A percentile compares a stretch with the other conserved stretches of the same genome.
These are phyloP conservation scores for Smithsoniella earleae DNA, from an alignment of 163 green algal genomes.

Conservation along the genomic window DNA sequence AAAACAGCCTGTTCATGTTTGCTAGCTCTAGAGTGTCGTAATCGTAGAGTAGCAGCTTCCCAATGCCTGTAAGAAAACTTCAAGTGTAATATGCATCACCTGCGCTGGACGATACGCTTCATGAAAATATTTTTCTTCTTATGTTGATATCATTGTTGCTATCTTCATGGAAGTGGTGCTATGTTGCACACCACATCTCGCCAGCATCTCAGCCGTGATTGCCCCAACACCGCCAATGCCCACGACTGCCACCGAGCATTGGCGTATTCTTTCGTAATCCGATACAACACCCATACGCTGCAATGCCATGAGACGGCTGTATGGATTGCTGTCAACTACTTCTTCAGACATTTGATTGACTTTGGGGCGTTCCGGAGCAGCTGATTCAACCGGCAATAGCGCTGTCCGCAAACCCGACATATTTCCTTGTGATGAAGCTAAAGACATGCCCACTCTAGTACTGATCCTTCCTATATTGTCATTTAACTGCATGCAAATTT, in stretches of 20 bases:
- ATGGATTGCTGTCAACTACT: slow-evolving; percentile 81
- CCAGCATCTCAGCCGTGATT: slow-evolving; percentile 95
- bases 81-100: background rate
- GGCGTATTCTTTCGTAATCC: slow-evolving; percentile 73
- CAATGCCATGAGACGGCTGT: slow-evolving; percentile 86
- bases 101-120: too few relatives aligned
- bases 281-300: slow-evolving; percentile 86
- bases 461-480: slow-evolving; percentile 17
- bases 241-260: slow-evolving; percentile 69
- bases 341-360: slow-evolving; percentile 71
- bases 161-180: background rate
- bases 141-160: background rate
- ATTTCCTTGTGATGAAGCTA: slow-evolving; percentile 1
- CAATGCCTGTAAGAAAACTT: slow-evolving; percentile 40
- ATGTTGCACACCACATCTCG: slow-evolving; percentile 63
- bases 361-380: slow-evolving; percentile 31
- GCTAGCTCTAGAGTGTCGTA: slow-evolving; percentile 96
- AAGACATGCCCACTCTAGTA: background rate
- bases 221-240: slow-evolving; percentile 86
- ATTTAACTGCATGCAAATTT: slow-evolving; percentile 14
- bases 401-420: background rate
- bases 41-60: slow-evolving; percentile 79
- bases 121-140: too few relatives aligned
- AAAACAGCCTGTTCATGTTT: slow-evolving; percentile 99
- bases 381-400: slow-evolving; percentile 33